Conservation (phyloP, 495 filamentous ascomycete genomes). For the Recurvomyces mirabilis region DNA sequence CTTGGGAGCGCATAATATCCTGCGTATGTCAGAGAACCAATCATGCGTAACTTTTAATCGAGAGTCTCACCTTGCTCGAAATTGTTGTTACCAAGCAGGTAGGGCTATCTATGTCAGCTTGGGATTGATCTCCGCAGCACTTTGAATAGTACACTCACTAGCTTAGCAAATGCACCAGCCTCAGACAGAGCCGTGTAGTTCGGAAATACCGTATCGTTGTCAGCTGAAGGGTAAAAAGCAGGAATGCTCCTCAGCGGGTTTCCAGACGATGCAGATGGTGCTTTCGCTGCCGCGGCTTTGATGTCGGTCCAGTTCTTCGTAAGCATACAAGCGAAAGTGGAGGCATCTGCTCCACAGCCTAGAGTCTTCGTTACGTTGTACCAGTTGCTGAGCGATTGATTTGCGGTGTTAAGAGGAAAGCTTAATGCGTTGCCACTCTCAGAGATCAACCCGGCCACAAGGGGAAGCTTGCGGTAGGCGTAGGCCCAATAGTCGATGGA, state of each 20-base stretch:
- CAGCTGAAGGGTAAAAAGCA: constrained; percentile 12
- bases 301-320: constrained; percentile 21
- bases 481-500: constrained; percentile 45
- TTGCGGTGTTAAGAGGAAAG: constrained; percentile 28
- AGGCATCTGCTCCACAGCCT: constrained; percentile 30
- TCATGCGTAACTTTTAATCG: too few relatives aligned
- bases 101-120: too few relatives aligned
- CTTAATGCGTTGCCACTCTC: constrained; percentile 44
- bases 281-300: constrained; percentile 1
- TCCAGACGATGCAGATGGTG: too few relatives aligned
- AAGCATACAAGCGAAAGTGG: constrained; percentile 37
- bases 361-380: constrained; percentile 34
- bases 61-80: constrained; percentile 40
- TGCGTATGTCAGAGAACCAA: too few relatives aligned
- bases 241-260: too few relatives aligned
- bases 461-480: constrained; percentile 33
- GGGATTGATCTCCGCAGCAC: too few relatives aligned
- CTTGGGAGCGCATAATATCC: constrained; percentile 33
- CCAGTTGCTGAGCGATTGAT: constrained; percentile 26
- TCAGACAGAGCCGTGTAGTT: constrained; percentile 6
- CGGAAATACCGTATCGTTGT: constrained; percentile 11
- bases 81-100: constrained; percentile 36
- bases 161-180: constrained; percentile 6
- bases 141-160: too few relatives aligned
- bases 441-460: constrained; percentile 38